Base-by-base conservation (phyloP, 2,329 filamentous ascomycete species). In the Ophiostoma sp. region DNA sequence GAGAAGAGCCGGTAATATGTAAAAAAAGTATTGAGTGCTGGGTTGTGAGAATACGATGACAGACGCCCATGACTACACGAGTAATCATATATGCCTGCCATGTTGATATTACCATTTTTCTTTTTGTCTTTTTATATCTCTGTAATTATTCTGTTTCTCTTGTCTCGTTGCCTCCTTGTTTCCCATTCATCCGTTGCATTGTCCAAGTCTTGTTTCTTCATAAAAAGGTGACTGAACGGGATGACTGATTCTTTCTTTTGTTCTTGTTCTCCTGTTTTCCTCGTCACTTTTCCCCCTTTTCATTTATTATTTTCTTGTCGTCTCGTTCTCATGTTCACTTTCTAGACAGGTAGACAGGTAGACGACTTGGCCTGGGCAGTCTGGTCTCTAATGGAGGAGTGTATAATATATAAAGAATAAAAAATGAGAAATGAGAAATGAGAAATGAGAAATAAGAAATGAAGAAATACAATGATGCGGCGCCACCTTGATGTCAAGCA, bases 1-100 rank as follows among this genome's bases (percentile, higher is more conserved):
- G 91, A 96, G 76, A 95, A 85, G 69, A 68, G 45, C 55, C 60
- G 64, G 64, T 69, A 55, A 68, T 18, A n/a, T 52, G 49, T 27
- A 18, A 49, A 5, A 14, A 49, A 16, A 49, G 12, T 18, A 6
- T 9, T n/a, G 11, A 55, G 49, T 55, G 49, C 49, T 45, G 27
- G 42, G 42, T 12, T 8, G 42, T 11, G 55, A 27, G 16, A 18
- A 14, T 12, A 60, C 52, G 12, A 38, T 40, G 55, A 16, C 55
- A 38, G 55, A 52, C 49, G 49, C 27, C 2, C 55, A 60, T 60
- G 55, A 60, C 55, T 38, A 60, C 55, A 60, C 27, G 27, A 38
- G 55, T 60, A 36, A 11, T 40, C 55, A 14, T 38, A 9, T 11
- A 27, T 60, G 55, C 12, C 49, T 60, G 55, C 27, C 55, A 36